Evolutionary conservation across 805 yeast species (phyloP), one percentile per base, ranked within the genome.

Genomic region (Saccharomycopsis malanga): DNA sequence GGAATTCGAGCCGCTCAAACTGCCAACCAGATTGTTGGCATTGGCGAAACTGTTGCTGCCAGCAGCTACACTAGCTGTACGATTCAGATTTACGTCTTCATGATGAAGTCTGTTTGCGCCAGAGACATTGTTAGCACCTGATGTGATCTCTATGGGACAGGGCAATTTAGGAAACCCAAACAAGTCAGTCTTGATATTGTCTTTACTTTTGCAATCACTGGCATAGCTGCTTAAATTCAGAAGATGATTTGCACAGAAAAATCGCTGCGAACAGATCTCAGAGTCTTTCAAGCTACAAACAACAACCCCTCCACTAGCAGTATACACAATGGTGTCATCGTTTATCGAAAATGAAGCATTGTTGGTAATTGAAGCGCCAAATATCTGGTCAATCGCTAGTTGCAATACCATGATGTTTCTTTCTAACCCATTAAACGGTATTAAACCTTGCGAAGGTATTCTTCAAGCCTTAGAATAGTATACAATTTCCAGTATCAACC

Each of bases 261-360:
- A 42, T 22, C 45, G 18, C 29, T 42, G 45, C 5, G n/a, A 15
- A n/a, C n/a, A 5, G 10, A 42, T 34, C 10, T 34, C 20, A 7
- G 15, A 20, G 2, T 42, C 45, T 9, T 14, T n/a, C 10, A 42
- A 14, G 15, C 12, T 42, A 21, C 45, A 32, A 12, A 42, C 45
- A 4, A 42, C 45, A 6, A 42, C 45, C 4, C 45, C 45, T 15
- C 45, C 45, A 18, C 38, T 30, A 9, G 45, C 45, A 22, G 32
- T 34, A 23, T 42, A 42, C 10, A 35, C 45, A 10, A 42, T 7
- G 17, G 7, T 7, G 24, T 42, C 18, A 34, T 20, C 37, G 4
- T 9, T 20, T 6, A 42, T 22, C 15, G 30, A 27, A 32, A 42
- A 34, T 6, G 39, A 34, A 7, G 39, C 18, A 7, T 21, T 17